phyloP scores from a whole-genome alignment of 129 eudicot species.

The Apium graveolens region DNA sequence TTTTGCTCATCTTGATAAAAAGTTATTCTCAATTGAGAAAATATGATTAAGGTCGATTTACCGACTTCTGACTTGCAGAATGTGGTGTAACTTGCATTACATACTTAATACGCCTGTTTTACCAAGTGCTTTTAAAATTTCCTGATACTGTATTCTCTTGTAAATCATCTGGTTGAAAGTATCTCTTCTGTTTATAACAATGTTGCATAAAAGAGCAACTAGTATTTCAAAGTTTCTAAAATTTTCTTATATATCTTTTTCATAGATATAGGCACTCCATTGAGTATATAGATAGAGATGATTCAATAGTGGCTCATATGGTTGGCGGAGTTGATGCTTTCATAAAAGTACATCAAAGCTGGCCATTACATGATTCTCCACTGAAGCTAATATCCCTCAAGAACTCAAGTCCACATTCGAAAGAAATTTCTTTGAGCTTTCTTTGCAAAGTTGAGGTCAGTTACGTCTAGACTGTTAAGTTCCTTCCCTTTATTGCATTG shows the following conservation, averaged over 20 bases:
- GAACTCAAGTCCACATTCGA: conserved; percentile 52
- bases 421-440: conserved; percentile 65
- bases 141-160: neutral
- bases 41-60: neutral
- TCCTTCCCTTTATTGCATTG: neutral
- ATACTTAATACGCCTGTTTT: neutral
- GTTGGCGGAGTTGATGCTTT: conserved; percentile 82
- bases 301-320: conserved; percentile 67
- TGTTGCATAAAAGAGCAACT: neutral
- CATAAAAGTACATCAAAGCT: conserved; percentile 69
- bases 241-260: conserved; percentile 2
- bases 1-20: neutral
- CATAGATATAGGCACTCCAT: conserved; percentile 50
- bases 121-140: neutral
- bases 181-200: neutral
- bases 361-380: conserved; percentile 55
- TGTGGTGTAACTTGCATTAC: neutral
- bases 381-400: conserved; percentile 56
- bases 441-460: conserved; percentile 86
- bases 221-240: neutral
- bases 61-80: neutral
- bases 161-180: neutral
- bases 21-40: neutral
- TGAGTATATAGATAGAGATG: conserved; percentile 81
- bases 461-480: neutral